Percentiles rank a stretch among this genome's conserved stretches.
Conservation (phyloP, 306 rosid genomes). For the Cyclanthera cordifolia region DNA sequence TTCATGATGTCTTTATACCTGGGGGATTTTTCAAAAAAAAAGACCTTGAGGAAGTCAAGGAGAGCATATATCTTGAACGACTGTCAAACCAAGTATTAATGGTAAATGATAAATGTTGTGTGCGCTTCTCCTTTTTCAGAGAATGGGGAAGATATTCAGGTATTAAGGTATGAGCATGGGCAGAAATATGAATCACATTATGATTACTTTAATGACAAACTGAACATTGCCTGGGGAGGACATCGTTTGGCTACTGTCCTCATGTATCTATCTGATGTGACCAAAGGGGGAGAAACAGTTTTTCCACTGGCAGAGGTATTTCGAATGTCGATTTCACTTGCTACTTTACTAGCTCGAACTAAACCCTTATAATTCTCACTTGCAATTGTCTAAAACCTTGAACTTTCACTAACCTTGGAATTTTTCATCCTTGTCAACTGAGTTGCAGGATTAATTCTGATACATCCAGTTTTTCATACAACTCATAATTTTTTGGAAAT, state of each 20-base stretch:
- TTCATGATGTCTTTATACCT: background rate
- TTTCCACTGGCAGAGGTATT: conserved; percentile 91
- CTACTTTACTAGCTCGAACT: background rate
- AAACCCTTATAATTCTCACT: background rate
- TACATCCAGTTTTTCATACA: background rate
- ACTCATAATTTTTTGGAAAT: background rate
- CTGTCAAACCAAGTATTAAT: too few species aligned
- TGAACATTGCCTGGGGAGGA: conserved; percentile 83
- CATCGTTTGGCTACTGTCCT: conserved; percentile 85
- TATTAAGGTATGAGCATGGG: conserved; percentile 84
- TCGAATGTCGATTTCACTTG: conserved; percentile 24
- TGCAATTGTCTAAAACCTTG: background rate
- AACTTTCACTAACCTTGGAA: too few species aligned
- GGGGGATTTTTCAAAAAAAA: too few species aligned
- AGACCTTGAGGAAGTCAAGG: too few species aligned
- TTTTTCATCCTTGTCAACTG: too few species aligned
- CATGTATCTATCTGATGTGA: conserved; percentile 74
- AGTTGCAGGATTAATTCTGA: background rate
- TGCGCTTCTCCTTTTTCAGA: conserved; percentile 36
- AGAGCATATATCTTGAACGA: too few species aligned
- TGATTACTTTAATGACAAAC: conserved; percentile 81
- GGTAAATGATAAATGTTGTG: background rate
- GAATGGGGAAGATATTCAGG: conserved; percentile 95
- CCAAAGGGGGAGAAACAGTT: conserved; percentile 88
- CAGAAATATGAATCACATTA: conserved; percentile 89